A percentile compares a stretch with the other conserved stretches of the same genome.
These are phyloP conservation scores for Chrysanthemum makinoi DNA, from an alignment of 129 eudicot species.

Conservation along the genomic window DNA sequence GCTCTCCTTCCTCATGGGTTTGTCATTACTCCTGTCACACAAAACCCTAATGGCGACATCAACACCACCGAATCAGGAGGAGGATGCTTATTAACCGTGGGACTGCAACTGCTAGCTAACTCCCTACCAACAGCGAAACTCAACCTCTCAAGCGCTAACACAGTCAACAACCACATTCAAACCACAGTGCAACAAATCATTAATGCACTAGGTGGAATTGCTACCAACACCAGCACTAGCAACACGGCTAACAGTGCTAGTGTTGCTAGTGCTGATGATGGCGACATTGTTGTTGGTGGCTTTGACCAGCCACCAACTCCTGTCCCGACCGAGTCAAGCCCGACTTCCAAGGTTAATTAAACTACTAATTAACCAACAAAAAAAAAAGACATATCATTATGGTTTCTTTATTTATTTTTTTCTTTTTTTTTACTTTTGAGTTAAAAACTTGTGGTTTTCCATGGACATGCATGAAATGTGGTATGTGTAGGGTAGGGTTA, in stretches of 20 bases:
- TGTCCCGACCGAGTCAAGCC: slow-evolving; percentile 15
- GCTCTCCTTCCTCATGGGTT: slow-evolving; percentile 93
- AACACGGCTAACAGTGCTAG: background rate
- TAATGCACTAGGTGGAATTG: slow-evolving; percentile 40
- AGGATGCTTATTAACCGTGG: slow-evolving; percentile 79
- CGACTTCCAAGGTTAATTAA: slow-evolving; percentile 36
- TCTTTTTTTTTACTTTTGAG: background rate
- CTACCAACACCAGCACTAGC: slow-evolving; percentile 3
- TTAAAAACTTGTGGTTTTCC: background rate
- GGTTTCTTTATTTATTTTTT: background rate
- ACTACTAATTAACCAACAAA: slow-evolving; percentile 7
- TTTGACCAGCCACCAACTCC: slow-evolving; percentile 33
- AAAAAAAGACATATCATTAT: background rate
- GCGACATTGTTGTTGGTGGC: slow-evolving; percentile 10
- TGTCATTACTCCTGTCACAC: slow-evolving; percentile 54
- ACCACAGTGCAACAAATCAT: slow-evolving; percentile 72
- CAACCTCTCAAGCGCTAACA: slow-evolving; percentile 75
- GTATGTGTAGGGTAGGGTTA: slow-evolving; percentile 33
- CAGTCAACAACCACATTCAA: slow-evolving; percentile 73
- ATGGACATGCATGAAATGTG: slow-evolving; percentile 18
- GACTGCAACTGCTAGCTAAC: slow-evolving; percentile 87
- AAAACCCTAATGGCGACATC: slow-evolving; percentile 21
- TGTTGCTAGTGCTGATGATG: slow-evolving; percentile 23
- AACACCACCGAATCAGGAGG: slow-evolving; percentile 25
- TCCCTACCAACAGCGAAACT: slow-evolving; percentile 76